Percentiles rank a stretch among this genome's conserved stretches.
These are phyloP conservation scores for Penicillium coffeae DNA, from an alignment of 495 filamentous ascomycete species.

Conservation along the genomic window DNA sequence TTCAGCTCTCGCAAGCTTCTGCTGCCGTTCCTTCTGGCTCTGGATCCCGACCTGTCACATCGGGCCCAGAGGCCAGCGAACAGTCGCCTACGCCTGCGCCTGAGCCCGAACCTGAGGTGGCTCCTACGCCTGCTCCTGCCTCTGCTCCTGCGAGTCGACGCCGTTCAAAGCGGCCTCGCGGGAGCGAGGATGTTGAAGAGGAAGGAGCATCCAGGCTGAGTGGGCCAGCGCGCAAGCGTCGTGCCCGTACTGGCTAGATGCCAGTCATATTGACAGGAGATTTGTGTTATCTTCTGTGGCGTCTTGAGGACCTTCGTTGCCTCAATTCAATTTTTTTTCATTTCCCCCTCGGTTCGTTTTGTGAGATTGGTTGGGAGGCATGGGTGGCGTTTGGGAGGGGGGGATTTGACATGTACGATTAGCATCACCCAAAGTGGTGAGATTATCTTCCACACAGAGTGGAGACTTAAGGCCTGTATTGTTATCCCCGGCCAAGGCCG, in stretches of 20 bases:
- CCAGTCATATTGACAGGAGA: background rate
- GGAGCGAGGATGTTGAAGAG: background rate
- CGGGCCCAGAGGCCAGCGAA: background rate
- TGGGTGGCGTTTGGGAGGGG: background rate
- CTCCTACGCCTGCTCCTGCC: background rate
- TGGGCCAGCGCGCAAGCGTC: background rate
- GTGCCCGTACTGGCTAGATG: background rate
- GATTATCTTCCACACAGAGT: no score
- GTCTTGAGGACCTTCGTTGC: no score
- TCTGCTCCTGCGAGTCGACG: background rate
- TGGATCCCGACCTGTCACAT: background rate
- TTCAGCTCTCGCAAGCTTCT: background rate
- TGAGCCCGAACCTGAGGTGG: background rate
- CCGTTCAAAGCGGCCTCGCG: background rate
- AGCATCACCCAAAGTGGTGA: background rate
- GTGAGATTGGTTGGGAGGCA: background rate
- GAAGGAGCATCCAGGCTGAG: background rate
- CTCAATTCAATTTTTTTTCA: constrained; percentile 5
- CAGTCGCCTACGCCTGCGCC: background rate
- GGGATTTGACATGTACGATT: constrained; percentile 1
- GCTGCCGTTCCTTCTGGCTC: background rate
- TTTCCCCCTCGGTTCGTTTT: background rate
- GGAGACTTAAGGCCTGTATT: no score
- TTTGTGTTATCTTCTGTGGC: no score
- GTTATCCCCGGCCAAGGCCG: no score